Evolutionary conservation across 352 stramenopile species (phyloP).

Genomic region (Phytopythium boreale): DNA sequence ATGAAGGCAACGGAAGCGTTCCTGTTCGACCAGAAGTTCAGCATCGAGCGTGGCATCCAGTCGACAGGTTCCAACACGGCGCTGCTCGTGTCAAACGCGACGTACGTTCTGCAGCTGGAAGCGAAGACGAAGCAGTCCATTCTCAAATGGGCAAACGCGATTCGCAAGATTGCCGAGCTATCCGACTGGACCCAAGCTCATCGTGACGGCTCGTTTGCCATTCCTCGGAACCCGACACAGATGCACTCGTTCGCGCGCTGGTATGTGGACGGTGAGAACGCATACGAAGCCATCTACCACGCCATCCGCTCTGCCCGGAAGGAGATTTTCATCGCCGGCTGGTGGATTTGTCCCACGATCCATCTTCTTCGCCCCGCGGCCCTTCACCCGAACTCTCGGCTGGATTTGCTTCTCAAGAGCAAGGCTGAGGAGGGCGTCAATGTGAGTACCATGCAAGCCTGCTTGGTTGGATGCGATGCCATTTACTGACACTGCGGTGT

Average conservation of each 20-base stretch:
- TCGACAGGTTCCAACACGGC: slow-evolving; percentile 75
- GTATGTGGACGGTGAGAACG: slow-evolving; percentile 76
- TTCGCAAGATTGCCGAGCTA: slow-evolving; percentile 61
- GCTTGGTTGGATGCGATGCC: too few relatives aligned
- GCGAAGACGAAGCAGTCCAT: slow-evolving; percentile 78
- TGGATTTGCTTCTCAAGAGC: slow-evolving; percentile 69
- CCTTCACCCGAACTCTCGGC: slow-evolving; percentile 54
- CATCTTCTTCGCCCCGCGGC: slow-evolving; percentile 67
- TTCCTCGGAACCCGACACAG: slow-evolving; percentile 63
- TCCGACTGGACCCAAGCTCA: slow-evolving; percentile 78
- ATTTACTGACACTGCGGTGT: too few relatives aligned
- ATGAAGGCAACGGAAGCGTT: slow-evolving; percentile 77
- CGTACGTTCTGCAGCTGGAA: slow-evolving; percentile 81
- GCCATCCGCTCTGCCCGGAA: slow-evolving; percentile 58
- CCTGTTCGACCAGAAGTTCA: slow-evolving; percentile 82
- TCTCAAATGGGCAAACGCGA: slow-evolving; percentile 81
- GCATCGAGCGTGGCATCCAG: slow-evolving; percentile 75
- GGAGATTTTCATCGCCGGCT: slow-evolving; percentile 90
- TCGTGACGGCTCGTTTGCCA: slow-evolving; percentile 77
- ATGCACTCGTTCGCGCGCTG: slow-evolving; percentile 66
- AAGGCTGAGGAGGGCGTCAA: slow-evolving; percentile 83
- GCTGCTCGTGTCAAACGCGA: slow-evolving; percentile 76
- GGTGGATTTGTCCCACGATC: slow-evolving; percentile 89
- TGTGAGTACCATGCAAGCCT: background rate
- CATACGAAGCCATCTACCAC: slow-evolving; percentile 76